Evolutionary conservation across 2,329 filamentous ascomycete genomes (phyloP), one percentile per base, ranked within the genome.

Genomic region (Botrytis tulipae): DNA sequence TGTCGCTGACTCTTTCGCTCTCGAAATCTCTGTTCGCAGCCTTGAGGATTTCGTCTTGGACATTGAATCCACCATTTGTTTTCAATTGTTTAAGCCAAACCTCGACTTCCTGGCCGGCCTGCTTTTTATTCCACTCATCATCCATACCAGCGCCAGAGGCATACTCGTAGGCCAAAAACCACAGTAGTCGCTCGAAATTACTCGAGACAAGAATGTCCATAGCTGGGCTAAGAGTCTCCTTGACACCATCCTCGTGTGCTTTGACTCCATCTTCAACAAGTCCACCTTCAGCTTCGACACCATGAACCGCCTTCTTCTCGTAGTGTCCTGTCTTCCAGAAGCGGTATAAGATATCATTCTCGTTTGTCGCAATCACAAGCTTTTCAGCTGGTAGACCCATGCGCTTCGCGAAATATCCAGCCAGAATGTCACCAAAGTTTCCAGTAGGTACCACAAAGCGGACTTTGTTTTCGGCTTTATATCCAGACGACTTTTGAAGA

Each of bases 121-220:
- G 88, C 82, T 86, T 90, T 83, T 89, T 89, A 82, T 88, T 91
- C 85, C 87, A 91, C 76, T 87, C 84, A 71, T 90, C 87, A 78
- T 91, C 88, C 86, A 90, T 88, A 69, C 88, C 88, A 6, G 86
- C 86, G 20, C 82, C 84, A 10, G 84, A 80, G 29, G 89, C 90
- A 75, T 90, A 91, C 78, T 92, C 88, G 83, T 93, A 93, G 2
- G 94, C 92, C 42, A 98, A 86, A 86, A 93, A 98, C 95, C 95
- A 98, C 18, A 99, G 87, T 8, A 99, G 87, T 46, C 96, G 90
- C 86, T 99, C 96, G 81, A 99, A 98, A 85, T 99, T 99, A 82
- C 92, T 96, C 37, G 92, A 95, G 20, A 98, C 95, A 5, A 98
- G 87, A 77, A 98, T 98, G 82, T 99, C 96, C 96, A 99, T 98